Conservation (phyloP, 2,329 filamentous ascomycete genomes). For the Cladosporium sp. region DNA sequence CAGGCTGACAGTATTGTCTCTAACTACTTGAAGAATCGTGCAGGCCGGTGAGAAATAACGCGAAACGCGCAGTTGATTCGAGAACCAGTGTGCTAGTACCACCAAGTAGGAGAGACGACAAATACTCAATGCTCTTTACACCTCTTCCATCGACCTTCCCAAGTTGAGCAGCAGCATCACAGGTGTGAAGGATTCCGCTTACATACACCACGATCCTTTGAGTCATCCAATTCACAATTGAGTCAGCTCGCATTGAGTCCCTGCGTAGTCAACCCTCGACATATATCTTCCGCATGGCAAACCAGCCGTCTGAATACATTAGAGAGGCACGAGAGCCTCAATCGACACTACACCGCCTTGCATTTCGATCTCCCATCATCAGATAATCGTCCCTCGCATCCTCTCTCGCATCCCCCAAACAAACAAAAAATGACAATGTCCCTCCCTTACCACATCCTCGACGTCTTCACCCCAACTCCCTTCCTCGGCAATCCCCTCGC, state of each 20-base stretch:
- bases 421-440: background rate
- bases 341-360: background rate
- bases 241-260: background rate
- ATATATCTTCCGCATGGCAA: too few relatives aligned
- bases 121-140: background rate
- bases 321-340: background rate
- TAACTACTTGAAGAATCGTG: background rate
- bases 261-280: too few relatives aligned
- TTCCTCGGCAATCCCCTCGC: conserved; percentile 54
- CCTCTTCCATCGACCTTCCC: background rate
- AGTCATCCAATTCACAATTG: background rate
- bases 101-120: background rate
- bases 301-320: background rate
- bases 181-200: background rate
- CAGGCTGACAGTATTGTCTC: background rate
- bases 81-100: background rate
- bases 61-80: too few relatives aligned
- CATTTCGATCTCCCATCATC: background rate
- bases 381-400: background rate
- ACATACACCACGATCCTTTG: background rate
- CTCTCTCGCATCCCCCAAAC: background rate
- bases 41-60: background rate
- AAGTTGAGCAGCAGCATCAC: background rate
- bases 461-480: conserved; percentile 47
- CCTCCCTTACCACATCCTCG: conserved; percentile 23